These are phyloP conservation scores for Coriaria nepalensis DNA, from an alignment of 306 rosid genomes.

Conservation along the genomic window DNA sequence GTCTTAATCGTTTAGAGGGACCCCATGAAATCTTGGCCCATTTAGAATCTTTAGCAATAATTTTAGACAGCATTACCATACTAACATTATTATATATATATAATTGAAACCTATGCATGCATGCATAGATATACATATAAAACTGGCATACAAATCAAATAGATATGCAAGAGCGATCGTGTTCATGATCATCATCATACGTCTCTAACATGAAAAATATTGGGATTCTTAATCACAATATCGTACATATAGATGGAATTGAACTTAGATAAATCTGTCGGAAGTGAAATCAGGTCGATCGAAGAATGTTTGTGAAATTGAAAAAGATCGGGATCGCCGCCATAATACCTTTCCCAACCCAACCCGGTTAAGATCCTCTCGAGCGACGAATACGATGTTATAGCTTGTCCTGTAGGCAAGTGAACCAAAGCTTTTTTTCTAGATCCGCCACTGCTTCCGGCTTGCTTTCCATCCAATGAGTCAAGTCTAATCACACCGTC, in stretches of 20 bases:
- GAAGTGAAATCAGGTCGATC: conserved; percentile 84
- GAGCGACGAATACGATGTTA: conserved; percentile 45
- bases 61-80: too few species aligned
- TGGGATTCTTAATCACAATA: conserved; percentile 74
- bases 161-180: too few species aligned
- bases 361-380: conserved; percentile 48
- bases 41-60: too few species aligned
- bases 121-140: too few species aligned
- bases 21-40: too few species aligned
- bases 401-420: conserved; percentile 52
- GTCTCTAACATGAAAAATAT: conserved; percentile 78
- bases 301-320: conserved; percentile 85
- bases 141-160: too few species aligned
- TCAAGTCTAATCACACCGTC: conserved; percentile 40
- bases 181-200: conserved; percentile 12
- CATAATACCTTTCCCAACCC: conserved; percentile 97
- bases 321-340: conserved; percentile 60
- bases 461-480: conserved; percentile 32
- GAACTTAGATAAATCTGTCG: conserved; percentile 65
- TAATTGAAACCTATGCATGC: too few species aligned
- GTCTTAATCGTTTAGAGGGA: too few species aligned
- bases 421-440: conserved; percentile 52
- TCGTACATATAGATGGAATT: conserved; percentile 84
- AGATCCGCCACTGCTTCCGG: too few species aligned
- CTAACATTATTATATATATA: too few species aligned